phyloP scores from a whole-genome alignment of 306 rosid species.

The Senna siamea region DNA sequence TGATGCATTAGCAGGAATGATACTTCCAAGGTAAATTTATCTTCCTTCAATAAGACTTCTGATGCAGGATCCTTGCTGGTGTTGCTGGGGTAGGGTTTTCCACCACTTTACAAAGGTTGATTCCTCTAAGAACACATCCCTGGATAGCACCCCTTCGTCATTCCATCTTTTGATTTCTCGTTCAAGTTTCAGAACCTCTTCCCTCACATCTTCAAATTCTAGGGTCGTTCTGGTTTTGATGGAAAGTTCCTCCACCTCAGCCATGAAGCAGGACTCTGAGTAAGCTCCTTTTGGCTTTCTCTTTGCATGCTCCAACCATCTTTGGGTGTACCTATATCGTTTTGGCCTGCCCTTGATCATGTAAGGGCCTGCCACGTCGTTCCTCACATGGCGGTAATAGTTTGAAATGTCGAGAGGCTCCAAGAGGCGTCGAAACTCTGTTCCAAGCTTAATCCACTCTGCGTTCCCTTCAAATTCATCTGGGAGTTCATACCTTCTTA shows the following conservation, averaged over 20 bases:
- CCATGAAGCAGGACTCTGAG: slow-evolving; percentile 73
- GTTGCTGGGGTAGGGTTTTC: slow-evolving; percentile 47
- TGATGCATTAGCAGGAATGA: no score
- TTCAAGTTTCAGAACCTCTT: slow-evolving; percentile 40
- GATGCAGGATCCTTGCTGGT: slow-evolving; percentile 39
- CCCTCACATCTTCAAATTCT: background rate
- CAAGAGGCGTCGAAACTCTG: slow-evolving; percentile 57
- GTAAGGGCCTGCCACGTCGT: slow-evolving; percentile 67
- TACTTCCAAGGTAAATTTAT: background rate
- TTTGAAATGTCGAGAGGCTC: slow-evolving; percentile 91
- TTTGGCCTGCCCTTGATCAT: slow-evolving; percentile 60
- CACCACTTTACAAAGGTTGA: slow-evolving; percentile 60
- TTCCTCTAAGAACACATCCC: slow-evolving; percentile 49
- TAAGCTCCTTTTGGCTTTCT: slow-evolving; percentile 10
- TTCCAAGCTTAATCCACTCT: slow-evolving; percentile 60
- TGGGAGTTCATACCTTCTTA: slow-evolving; percentile 68
- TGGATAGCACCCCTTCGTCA: background rate
- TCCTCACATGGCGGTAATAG: slow-evolving; percentile 68
- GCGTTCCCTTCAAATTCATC: slow-evolving; percentile 65
- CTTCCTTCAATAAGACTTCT: background rate
- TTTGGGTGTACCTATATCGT: slow-evolving; percentile 61
- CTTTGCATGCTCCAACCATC: slow-evolving; percentile 65
- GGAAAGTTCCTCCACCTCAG: slow-evolving; percentile 72
- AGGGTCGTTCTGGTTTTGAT: slow-evolving; percentile 10
- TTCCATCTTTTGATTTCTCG: slow-evolving; percentile 47